Percentiles rank a stretch among this genome's conserved stretches.
Evolutionary conservation across 148 eudicot species (phyloP).

Genomic region (Camellia japonica): DNA sequence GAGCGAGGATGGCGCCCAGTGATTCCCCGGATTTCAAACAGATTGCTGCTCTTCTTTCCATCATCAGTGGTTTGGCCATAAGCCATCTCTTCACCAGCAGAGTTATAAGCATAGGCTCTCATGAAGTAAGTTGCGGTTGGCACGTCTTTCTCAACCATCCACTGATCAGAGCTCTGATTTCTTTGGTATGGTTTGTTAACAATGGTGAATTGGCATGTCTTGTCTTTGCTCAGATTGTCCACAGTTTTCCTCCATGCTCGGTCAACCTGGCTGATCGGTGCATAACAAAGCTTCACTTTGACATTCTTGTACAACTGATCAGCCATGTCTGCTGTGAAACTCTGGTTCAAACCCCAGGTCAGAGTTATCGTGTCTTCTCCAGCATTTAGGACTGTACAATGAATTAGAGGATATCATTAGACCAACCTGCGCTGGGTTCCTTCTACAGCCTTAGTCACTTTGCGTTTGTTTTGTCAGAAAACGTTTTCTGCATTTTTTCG

Average conservation of each 20-base stretch:
- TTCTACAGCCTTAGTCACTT: too few relatives aligned
- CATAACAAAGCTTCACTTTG: constrained; percentile 35
- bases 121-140: constrained; percentile 35
- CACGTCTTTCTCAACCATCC: constrained; percentile 26
- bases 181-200: constrained; percentile 15
- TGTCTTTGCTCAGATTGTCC: constrained; percentile 33
- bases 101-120: constrained; percentile 23
- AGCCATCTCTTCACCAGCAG: constrained; percentile 19
- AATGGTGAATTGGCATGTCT: constrained; percentile 29
- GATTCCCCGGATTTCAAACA: constrained; percentile 32
- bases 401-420: too few relatives aligned
- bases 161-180: constrained; percentile 5
- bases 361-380: constrained; percentile 27
- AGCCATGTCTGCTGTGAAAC: constrained; percentile 17
- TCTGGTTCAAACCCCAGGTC: constrained; percentile 27
- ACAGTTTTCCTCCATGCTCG: constrained; percentile 31
- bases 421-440: too few relatives aligned
- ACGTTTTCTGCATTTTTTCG: too few relatives aligned
- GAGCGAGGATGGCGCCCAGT: constrained; percentile 31
- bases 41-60: constrained; percentile 13
- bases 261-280: constrained; percentile 35
- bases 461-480: too few relatives aligned
- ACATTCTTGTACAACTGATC: constrained; percentile 26
- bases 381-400: neutral
- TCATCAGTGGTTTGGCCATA: constrained; percentile 34